Evolutionary conservation across 2,329 filamentous ascomycete genomes (phyloP).

Genomic region (Sphaerulina vaccinii): DNA sequence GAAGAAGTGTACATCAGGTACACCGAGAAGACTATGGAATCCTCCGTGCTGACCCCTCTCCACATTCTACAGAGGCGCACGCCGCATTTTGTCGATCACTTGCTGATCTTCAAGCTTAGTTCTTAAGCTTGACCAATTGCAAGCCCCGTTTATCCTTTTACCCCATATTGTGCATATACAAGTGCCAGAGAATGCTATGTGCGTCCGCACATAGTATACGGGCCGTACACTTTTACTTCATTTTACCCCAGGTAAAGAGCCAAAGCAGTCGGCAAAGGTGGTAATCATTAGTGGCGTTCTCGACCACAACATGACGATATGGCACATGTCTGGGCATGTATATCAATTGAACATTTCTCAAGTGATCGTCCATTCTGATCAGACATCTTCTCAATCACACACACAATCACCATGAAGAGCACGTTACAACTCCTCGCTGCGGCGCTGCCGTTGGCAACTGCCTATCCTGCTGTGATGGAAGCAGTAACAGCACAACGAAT

Average conservation of each 20-base stretch:
- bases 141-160: neutral
- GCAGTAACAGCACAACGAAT: slow-evolving; percentile 6
- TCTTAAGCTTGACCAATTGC: slow-evolving; percentile 4
- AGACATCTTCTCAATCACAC: neutral
- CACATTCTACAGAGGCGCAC: slow-evolving; percentile 1
- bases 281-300: neutral
- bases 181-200: too few relatives aligned
- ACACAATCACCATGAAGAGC: slow-evolving; percentile 8
- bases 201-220: slow-evolving; percentile 4
- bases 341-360: neutral
- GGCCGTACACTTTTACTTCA: too few relatives aligned
- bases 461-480: slow-evolving; percentile 21
- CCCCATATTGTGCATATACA: neutral
- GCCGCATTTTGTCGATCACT: slow-evolving; percentile 2
- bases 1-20: too few relatives aligned
- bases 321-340: neutral
- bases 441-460: slow-evolving; percentile 22
- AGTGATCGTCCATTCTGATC: neutral
- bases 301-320: neutral
- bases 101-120: slow-evolving; percentile 1
- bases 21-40: too few relatives aligned
- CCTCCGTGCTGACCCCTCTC: slow-evolving; percentile 1
- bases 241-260: too few relatives aligned
- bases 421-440: slow-evolving; percentile 13
- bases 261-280: slow-evolving; percentile 3